A percentile compares a stretch with the other conserved stretches of the same genome.
Evolutionary conservation across 1,284 basidiomycete genomes (phyloP).

Genomic region (Ceratobasidium sp.): DNA sequence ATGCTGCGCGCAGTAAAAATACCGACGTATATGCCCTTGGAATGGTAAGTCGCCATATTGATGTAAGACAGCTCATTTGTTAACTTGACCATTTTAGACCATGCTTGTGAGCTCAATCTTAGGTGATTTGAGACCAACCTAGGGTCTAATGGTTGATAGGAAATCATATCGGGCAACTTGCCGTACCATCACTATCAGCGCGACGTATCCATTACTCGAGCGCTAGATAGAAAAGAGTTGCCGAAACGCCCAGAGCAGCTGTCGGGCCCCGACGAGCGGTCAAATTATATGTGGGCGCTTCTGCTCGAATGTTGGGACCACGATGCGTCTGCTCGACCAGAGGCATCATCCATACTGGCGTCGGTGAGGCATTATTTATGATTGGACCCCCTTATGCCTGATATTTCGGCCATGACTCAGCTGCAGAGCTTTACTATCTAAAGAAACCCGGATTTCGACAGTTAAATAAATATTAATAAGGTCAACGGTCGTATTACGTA

Average conservation of each 20-base stretch:
- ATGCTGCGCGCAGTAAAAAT: background rate
- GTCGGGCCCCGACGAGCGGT: background rate
- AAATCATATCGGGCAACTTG: background rate
- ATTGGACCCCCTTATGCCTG: no score
- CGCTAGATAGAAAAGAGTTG: background rate
- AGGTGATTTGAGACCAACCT: no score
- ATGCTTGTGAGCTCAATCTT: background rate
- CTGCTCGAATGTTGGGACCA: background rate
- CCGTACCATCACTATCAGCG: background rate
- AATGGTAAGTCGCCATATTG: background rate
- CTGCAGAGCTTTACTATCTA: no score
- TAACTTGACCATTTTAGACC: background rate
- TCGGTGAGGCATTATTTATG: no score
- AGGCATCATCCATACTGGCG: background rate
- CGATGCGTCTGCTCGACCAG: background rate
- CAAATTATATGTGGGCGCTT: background rate
- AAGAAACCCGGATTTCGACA: no score
- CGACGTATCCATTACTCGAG: background rate
- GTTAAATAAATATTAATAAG: no score
- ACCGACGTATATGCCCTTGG: conserved; percentile 5
- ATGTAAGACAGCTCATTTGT: background rate
- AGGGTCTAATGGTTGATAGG: background rate
- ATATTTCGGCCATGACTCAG: no score
- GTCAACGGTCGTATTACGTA: no score
- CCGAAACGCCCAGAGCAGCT: background rate